Conservation (phyloP, 345 rosid species). For the Gossypium thurberi region DNA sequence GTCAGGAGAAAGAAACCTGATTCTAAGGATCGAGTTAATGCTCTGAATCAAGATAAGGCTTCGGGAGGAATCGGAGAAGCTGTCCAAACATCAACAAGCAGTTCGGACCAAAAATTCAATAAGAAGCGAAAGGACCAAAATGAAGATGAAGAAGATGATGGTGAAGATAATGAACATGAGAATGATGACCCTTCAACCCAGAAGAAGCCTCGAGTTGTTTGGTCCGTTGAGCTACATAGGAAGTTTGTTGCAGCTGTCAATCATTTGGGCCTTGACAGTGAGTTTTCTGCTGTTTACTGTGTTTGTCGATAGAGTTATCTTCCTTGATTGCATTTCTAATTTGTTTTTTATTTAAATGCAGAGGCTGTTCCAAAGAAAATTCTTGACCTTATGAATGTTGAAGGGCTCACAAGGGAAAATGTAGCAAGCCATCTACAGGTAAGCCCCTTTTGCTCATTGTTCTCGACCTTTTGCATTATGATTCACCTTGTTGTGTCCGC, state of each 20-base stretch:
- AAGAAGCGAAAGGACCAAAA: constrained; percentile 61
- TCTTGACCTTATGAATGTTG: constrained; percentile 87
- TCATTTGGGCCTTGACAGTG: constrained; percentile 80
- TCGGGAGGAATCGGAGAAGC: constrained; percentile 24
- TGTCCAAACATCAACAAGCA: constrained; percentile 24
- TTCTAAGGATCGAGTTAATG: constrained; percentile 27
- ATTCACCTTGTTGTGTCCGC: not conserved
- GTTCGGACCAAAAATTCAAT: constrained; percentile 32
- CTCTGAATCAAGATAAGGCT: constrained; percentile 23
- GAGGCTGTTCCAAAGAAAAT: constrained; percentile 96
- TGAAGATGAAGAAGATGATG: constrained; percentile 65
- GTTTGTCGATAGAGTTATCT: not conserved
- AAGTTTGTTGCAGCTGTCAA: constrained; percentile 83
- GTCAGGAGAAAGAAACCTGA: constrained; percentile 43
- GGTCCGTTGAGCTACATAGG: constrained; percentile 78
- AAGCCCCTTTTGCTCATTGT: constrained; percentile 8
- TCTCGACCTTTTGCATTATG: not conserved
- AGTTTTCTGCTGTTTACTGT: constrained; percentile 25
- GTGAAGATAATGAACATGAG: constrained; percentile 53
- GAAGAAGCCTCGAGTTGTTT: constrained; percentile 92
- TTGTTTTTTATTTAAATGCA: constrained; percentile 26
- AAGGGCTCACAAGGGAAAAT: constrained; percentile 87
- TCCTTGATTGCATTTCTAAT: not conserved
- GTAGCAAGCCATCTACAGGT: constrained; percentile 98
- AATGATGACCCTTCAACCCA: constrained; percentile 51